phyloP scores from a whole-genome alignment of 768 basidiomycete genomes.

The Boletellus emodensis region DNA sequence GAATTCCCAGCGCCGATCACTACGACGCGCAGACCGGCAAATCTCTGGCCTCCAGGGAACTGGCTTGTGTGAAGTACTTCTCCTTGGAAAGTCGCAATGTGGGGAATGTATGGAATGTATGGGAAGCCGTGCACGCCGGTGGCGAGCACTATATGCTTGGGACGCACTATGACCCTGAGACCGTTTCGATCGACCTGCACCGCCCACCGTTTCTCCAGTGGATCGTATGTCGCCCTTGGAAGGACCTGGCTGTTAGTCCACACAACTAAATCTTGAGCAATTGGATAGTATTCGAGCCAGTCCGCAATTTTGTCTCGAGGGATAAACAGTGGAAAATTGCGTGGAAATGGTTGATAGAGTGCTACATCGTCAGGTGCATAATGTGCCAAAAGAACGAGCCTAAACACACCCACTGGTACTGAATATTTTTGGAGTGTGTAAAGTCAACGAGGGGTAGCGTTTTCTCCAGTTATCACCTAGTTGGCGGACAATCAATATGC shows the following conservation, averaged over 20 bases:
- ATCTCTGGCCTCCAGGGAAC: slow-evolving; percentile 18
- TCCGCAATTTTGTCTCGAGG: slow-evolving; percentile 5
- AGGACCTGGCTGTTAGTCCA: slow-evolving; percentile 7
- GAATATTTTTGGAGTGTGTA: not conserved
- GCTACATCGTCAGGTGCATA: not conserved
- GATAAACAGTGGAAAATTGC: slow-evolving; percentile 3
- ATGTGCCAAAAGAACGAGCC: not conserved
- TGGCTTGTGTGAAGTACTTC: slow-evolving; percentile 6
- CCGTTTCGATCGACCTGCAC: not conserved
- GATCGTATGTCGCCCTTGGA: slow-evolving; percentile 1
- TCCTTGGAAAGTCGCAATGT: slow-evolving; percentile 1
- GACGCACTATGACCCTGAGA: not conserved
- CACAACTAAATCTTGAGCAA: slow-evolving; percentile 3
- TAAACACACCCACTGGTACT: not conserved
- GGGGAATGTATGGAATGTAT: not conserved
- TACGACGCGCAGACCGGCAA: slow-evolving; percentile 23
- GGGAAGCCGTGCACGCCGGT: slow-evolving; percentile 2
- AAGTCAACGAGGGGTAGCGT: slow-evolving; percentile 6
- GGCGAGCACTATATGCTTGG: slow-evolving; percentile 3
- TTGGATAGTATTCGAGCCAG: slow-evolving; percentile 5
- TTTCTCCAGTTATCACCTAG: slow-evolving; percentile 7
- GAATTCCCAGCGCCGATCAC: not conserved
- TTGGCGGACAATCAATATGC: not conserved
- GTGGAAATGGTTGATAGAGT: slow-evolving; percentile 4
- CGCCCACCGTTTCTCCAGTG: slow-evolving; percentile 1